Base-by-base conservation (phyloP, 768 basidiomycete genomes). In the Termitomyces sp. region DNA sequence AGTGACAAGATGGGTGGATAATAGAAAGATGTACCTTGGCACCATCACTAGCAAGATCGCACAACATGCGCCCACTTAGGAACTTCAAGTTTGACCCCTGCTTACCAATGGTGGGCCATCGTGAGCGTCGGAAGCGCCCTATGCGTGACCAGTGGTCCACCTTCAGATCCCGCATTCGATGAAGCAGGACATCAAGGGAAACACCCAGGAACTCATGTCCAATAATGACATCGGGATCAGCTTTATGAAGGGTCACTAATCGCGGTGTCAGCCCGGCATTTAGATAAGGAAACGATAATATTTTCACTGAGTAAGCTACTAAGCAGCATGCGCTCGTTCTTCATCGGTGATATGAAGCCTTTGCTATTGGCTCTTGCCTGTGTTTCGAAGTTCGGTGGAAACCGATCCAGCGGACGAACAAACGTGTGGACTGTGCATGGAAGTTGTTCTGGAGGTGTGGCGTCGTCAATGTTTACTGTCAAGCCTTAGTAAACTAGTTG, bases 131-230 rank as follows among this genome's bases (percentile, higher is more conserved):
- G 74, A 98, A 92, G 12, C 97, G 84, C 24, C 95, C 92, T 39
- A 99, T 80, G 41, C 94, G 84, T 4, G 94, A 96, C 91, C 93
- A 98, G 68, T 97, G 90, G 52, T 96, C 92, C 8, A 84, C 85
- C 67, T 95, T 93, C 47, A 94, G 81, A 56, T 96, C 91, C 60
- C 85, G 83, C 88, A 98, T 89, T 0, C 97, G 87, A 65, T 90
- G 86, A 13, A 99, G 80, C 20, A 99, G 77, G 15, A 97, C 89
- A 64, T 98, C 97, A 24, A 97, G 81, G 1, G 88, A 88, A 26
- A 89, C 89, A 5, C 92, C 94, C 5, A 93, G 75, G 70, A 99
- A 97, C 53, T 98, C 94, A 65, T 98, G 94, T 0, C 97, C 95
- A 36, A 99, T 82, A 54, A 98, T 84, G 22, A 98, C 84, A 65